phyloP scores from a whole-genome alignment of 148 eudicot species.

The Rhododendron henanense region DNA sequence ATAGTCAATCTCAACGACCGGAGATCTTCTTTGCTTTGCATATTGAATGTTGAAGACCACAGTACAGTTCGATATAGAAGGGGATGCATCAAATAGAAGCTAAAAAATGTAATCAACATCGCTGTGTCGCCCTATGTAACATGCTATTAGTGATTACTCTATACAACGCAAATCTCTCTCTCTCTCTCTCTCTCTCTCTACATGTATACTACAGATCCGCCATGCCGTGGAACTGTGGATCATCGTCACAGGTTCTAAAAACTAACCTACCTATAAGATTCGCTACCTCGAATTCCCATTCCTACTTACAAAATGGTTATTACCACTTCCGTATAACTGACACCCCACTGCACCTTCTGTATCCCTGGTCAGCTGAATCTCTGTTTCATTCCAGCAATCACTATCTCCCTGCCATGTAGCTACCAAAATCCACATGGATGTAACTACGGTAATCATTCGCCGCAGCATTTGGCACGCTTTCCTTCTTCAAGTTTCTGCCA shows the following conservation, averaged over 20 bases:
- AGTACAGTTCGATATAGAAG: not conserved
- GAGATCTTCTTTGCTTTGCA: not conserved
- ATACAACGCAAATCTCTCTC: slow-evolving; percentile 10
- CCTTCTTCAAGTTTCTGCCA: slow-evolving; percentile 91
- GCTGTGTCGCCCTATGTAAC: not conserved
- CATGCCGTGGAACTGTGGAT: not conserved
- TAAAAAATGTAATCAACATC: not conserved
- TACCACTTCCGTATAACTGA: not conserved
- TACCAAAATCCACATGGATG: not conserved
- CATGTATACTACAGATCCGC: slow-evolving; percentile 9
- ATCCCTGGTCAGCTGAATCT: not conserved
- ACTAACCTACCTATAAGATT: not conserved
- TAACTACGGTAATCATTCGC: slow-evolving; percentile 25
- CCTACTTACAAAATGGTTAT: not conserved
- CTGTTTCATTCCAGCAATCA: not conserved
- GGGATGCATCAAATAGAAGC: not conserved
- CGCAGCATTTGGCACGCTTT: slow-evolving; percentile 71
- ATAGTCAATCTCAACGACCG: not conserved
- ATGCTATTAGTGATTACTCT: not conserved
- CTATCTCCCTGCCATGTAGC: not conserved
- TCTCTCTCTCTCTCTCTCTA: slow-evolving; percentile 4
- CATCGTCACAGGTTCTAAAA: slow-evolving; percentile 1
- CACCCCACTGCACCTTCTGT: not conserved
- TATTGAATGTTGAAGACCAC: not conserved
- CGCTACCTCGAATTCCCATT: not conserved